Conservation (phyloP, 2,329 filamentous ascomycete species). For the Alternaria dauci region DNA sequence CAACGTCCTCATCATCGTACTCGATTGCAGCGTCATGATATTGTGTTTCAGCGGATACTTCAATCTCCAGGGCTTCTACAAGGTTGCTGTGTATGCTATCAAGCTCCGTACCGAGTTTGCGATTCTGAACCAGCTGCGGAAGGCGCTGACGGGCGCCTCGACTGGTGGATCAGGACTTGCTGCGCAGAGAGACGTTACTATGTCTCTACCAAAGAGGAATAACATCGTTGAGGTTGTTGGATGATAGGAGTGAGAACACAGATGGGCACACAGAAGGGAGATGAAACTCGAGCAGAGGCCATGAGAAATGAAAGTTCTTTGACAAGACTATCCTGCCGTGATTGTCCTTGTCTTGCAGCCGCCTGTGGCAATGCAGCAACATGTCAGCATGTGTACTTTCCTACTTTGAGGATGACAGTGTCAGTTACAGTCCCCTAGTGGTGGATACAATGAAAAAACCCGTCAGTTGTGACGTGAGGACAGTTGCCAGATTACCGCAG, state of each 20-base stretch:
- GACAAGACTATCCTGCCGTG: not conserved
- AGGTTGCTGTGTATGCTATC: conserved; percentile 53
- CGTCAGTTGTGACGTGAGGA: not conserved
- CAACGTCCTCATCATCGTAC: conserved; percentile 52
- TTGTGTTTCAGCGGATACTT: conserved; percentile 51
- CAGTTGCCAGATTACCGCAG: conserved; percentile 16
- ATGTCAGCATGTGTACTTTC: not conserved
- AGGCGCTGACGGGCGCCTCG: conserved; percentile 6
- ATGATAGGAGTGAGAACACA: not conserved
- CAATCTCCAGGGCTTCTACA: conserved; percentile 51
- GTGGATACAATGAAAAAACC: not conserved
- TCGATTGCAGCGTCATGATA: conserved; percentile 52
- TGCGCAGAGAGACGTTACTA: not conserved
- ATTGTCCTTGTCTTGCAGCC: not conserved
- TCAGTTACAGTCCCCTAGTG: not conserved
- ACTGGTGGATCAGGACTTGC: not conserved
- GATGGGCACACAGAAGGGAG: not conserved
- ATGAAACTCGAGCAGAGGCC: not conserved
- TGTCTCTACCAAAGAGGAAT: not conserved
- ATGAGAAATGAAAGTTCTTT: not conserved
- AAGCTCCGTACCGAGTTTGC: conserved; percentile 63
- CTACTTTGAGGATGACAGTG: no score
- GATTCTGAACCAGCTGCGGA: conserved; percentile 55
- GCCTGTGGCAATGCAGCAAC: not conserved
- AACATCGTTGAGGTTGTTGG: not conserved